These are phyloP conservation scores for Casaregolazyma lundiana DNA, from an alignment of 1,139 yeast species.

Conservation along the genomic window DNA sequence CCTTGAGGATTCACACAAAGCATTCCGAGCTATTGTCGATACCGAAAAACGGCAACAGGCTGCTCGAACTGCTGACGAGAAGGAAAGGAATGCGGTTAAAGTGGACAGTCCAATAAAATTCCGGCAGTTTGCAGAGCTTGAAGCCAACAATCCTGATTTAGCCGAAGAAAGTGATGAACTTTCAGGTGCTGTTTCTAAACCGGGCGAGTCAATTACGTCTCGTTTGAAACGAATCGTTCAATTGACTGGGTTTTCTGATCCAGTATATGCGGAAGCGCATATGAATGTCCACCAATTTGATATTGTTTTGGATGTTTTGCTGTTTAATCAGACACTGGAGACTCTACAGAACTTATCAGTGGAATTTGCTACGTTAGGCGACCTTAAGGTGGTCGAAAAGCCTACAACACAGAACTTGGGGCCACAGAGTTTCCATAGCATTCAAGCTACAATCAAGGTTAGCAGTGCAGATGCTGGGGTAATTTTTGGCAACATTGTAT, in stretches of 20 bases:
- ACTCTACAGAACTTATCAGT: slow-evolving; percentile 89
- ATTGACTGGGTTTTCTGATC: slow-evolving; percentile 95
- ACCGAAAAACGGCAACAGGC: slow-evolving; percentile 52
- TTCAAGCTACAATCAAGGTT: slow-evolving; percentile 86
- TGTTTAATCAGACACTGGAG: slow-evolving; percentile 89
- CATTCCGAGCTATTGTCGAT: slow-evolving; percentile 62
- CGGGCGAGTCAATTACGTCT: slow-evolving; percentile 59
- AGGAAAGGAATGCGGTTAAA: slow-evolving; percentile 68
- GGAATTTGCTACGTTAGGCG: slow-evolving; percentile 96
- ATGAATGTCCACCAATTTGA: slow-evolving; percentile 94
- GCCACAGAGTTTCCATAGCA: slow-evolving; percentile 91
- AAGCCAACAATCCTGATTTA: slow-evolving; percentile 37
- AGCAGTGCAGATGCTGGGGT: slow-evolving; percentile 97
- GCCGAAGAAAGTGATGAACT: slow-evolving; percentile 28
- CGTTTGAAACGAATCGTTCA: slow-evolving; percentile 85
- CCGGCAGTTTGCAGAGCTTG: slow-evolving; percentile 69
- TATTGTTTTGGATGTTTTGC: slow-evolving; percentile 85
- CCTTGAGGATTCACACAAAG: slow-evolving; percentile 81
- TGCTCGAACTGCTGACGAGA: slow-evolving; percentile 53
- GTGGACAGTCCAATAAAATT: slow-evolving; percentile 78
- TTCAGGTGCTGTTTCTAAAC: slow-evolving; percentile 46
- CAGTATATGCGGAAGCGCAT: slow-evolving; percentile 96
- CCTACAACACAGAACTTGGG: slow-evolving; percentile 93
- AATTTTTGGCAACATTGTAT: slow-evolving; percentile 92
- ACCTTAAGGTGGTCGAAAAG: slow-evolving; percentile 87